Evolutionary conservation across 2,329 filamentous ascomycete species (phyloP), one percentile per base, ranked within the genome.

Genomic region (Didymosphaeria variabile): DNA sequence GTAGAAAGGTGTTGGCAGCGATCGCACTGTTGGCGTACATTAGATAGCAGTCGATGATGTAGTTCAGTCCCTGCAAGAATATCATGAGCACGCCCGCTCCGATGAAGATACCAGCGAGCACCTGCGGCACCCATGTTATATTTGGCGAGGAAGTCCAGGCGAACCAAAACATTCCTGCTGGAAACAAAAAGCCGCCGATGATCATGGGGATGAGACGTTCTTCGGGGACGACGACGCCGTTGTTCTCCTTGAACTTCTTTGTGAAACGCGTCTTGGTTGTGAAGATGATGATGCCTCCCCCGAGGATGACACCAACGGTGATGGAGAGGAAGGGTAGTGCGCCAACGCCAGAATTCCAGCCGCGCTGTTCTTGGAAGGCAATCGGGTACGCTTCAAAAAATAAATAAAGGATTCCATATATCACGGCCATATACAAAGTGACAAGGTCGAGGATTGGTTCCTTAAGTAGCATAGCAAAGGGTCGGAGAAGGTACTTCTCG

Each of bases 111-210:
- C 80, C 78, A 1, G 79, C 72, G 3, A 82, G 60, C 26, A 82
- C 78, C 60, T 82, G 80, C 1, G 76, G 74, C 12, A 80, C 77
- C 77, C 79, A 81, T 2, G 69, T 73, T 49, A 80, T 82, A 59
- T 77, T 78, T 9, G 73, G 76, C 51, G 81, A 76, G 1, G 79
- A 82, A 0, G 85, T 84, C 83, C 83, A 86, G 0, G 79, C 82
- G 61, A 86, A 86, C 82, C 81, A 84, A 64, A 86, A 84, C 26
- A 86, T 72, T 0, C 82, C 81, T 9, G 78, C 73, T 1, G 82
- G 80, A 3, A 85, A 75, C 15, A 86, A 60, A 5, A 83, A 79
- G 3, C 83, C 86, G 2, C 86, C 87, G 10, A 84, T 66, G 65
- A 89, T 86, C 64, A 83, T 79, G 0, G 82, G 80, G 5, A 79